A percentile compares a stretch with the other conserved stretches of the same genome.
These are phyloP conservation scores for Anthracocystis setariae DNA, from an alignment of 1,284 basidiomycete species.

Conservation along the genomic window DNA sequence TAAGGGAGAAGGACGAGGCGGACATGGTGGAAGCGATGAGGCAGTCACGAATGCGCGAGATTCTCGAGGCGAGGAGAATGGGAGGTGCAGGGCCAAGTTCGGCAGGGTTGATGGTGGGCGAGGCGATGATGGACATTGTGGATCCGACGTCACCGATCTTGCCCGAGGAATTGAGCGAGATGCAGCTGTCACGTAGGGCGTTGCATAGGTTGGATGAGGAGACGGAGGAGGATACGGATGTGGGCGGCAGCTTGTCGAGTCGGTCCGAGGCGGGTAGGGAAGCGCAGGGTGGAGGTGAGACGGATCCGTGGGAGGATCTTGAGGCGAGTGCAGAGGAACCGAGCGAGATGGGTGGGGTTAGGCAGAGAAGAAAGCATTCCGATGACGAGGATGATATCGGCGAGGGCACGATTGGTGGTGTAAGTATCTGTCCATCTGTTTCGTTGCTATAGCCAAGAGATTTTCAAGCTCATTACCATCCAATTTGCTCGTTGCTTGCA, in stretches of 20 bases:
- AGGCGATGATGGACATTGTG: slow-evolving; percentile 24
- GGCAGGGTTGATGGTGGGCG: not conserved
- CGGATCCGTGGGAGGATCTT: slow-evolving; percentile 44
- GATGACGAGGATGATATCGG: slow-evolving; percentile 8
- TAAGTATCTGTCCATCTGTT: slow-evolving; percentile 5
- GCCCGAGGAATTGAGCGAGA: slow-evolving; percentile 31
- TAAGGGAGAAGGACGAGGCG: slow-evolving; percentile 42
- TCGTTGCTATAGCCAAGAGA: not conserved
- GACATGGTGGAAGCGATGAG: slow-evolving; percentile 45
- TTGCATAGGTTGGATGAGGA: slow-evolving; percentile 60
- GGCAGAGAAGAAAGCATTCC: not conserved
- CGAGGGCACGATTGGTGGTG: slow-evolving; percentile 36
- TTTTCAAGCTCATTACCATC: too few species aligned
- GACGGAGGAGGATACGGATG: slow-evolving; percentile 63
- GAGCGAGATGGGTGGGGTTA: not conserved
- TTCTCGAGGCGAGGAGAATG: slow-evolving; percentile 51
- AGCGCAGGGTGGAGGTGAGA: slow-evolving; percentile 15
- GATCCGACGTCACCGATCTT: slow-evolving; percentile 37
- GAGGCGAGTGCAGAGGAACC: slow-evolving; percentile 11
- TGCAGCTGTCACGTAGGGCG: slow-evolving; percentile 48
- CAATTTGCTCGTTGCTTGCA: too few species aligned
- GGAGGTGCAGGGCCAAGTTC: slow-evolving; percentile 34
- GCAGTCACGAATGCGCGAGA: slow-evolving; percentile 43
- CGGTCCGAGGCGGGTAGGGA: not conserved
- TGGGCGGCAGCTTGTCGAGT: slow-evolving; percentile 19